Evolutionary conservation across 2,329 filamentous ascomycete species (phyloP).

Genomic region (Mycogone perniciosa): DNA sequence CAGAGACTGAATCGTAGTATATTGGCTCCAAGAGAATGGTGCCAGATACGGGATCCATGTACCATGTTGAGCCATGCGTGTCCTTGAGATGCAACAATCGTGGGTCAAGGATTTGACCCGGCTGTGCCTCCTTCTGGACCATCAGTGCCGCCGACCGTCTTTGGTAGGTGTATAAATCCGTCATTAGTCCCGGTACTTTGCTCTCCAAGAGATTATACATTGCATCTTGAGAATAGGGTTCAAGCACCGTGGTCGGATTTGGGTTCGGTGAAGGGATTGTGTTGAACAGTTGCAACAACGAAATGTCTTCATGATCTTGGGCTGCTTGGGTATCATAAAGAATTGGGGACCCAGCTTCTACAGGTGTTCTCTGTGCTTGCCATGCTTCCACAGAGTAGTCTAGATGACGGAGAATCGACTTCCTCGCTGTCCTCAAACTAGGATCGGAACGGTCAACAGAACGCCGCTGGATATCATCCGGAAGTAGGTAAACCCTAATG

Average conservation of each 20-base stretch:
- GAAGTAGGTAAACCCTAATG: constrained; percentile 55
- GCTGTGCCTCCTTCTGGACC: constrained; percentile 70
- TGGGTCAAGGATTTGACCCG: constrained; percentile 63
- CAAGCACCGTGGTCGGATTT: constrained; percentile 38
- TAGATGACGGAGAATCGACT: constrained; percentile 43
- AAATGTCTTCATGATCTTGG: constrained; percentile 36
- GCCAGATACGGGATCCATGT: constrained; percentile 60
- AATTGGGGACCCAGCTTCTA: constrained; percentile 2
- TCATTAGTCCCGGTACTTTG: constrained; percentile 51
- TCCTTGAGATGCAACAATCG: constrained; percentile 56
- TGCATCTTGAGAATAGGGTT: constrained; percentile 45
- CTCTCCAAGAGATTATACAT: constrained; percentile 51
- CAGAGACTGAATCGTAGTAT: constrained; percentile 66
- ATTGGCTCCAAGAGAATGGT: constrained; percentile 58
- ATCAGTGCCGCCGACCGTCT: constrained; percentile 73
- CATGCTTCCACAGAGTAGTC: constrained; percentile 52
- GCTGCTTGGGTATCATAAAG: not conserved
- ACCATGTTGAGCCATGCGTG: constrained; percentile 59
- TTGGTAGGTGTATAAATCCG: constrained; percentile 71
- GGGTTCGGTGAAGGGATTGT: constrained; percentile 63
- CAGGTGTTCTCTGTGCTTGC: constrained; percentile 35
- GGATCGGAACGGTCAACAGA: constrained; percentile 43
- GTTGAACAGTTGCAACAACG: constrained; percentile 68
- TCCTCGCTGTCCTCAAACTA: constrained; percentile 39
- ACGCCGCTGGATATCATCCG: constrained; percentile 55